Evolutionary conservation across 495 filamentous ascomycete genomes (phyloP).

Genomic region (Penicillium goetzii): DNA sequence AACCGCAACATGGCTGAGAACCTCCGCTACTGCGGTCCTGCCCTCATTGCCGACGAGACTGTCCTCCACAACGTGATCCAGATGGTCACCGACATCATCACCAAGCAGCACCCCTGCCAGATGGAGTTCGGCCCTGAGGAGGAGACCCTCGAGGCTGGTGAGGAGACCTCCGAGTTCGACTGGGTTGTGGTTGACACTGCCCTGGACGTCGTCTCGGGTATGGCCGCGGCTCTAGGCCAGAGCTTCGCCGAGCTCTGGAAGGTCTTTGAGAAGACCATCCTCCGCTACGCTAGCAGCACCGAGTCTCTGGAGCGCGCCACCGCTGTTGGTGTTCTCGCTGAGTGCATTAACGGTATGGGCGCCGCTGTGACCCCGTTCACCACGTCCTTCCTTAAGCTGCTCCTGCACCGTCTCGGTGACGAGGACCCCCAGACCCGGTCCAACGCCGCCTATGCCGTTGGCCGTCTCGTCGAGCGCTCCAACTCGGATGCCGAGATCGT

Average conservation of each 20-base stretch:
- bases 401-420: constrained; percentile 85
- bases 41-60: constrained; percentile 71
- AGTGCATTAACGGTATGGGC: constrained; percentile 88
- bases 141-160: constrained; percentile 65
- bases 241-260: constrained; percentile 89
- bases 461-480: constrained; percentile 80
- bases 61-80: constrained; percentile 68
- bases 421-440: constrained; percentile 92
- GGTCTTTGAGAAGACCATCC: constrained; percentile 84
- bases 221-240: constrained; percentile 79
- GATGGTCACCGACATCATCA: constrained; percentile 72
- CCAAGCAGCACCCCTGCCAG: constrained; percentile 89
- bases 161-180: constrained; percentile 93
- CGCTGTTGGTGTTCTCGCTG: constrained; percentile 87
- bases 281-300: constrained; percentile 83
- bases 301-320: constrained; percentile 86
- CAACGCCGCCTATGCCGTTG: constrained; percentile 89
- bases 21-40: constrained; percentile 87
- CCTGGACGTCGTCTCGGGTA: constrained; percentile 81
- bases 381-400: constrained; percentile 70
- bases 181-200: constrained; percentile 96
- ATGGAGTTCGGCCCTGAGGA: constrained; percentile 81
- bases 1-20: constrained; percentile 93
- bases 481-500: constrained; percentile 70
- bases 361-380: constrained; percentile 77